Evolutionary conservation across 805 yeast genomes (phyloP).

Genomic region (Candida manassasensis): DNA sequence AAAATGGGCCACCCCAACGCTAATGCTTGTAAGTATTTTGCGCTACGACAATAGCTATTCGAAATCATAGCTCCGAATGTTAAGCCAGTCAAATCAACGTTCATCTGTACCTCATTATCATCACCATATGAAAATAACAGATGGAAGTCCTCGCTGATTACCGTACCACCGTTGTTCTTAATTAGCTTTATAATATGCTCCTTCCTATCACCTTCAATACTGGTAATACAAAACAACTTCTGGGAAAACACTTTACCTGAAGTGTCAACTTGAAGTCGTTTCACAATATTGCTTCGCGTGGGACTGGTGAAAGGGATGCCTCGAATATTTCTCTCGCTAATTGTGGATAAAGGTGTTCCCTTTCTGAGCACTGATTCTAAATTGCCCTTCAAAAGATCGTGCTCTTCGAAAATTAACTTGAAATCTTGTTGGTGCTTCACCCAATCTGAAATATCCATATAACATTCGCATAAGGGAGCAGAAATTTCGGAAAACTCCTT

Average conservation of each 20-base stretch:
- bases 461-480: conserved; percentile 28
- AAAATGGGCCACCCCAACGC: conserved; percentile 86
- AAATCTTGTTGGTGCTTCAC: conserved; percentile 31
- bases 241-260: conserved; percentile 15
- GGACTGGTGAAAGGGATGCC: conserved; percentile 2
- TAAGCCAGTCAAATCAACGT: conserved; percentile 14
- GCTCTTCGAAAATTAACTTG: conserved; percentile 16
- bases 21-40: conserved; percentile 71
- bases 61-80: conserved; percentile 67
- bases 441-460: conserved; percentile 39
- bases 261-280: not conserved
- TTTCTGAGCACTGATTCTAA: conserved; percentile 2
- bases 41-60: conserved; percentile 54
- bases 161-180: conserved; percentile 36
- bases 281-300: not conserved
- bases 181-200: conserved; percentile 33
- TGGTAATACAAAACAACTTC: conserved; percentile 33
- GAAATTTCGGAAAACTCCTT: conserved; percentile 12
- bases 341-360: conserved; percentile 3
- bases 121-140: conserved; percentile 20
- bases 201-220: conserved; percentile 30
- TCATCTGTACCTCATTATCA: conserved; percentile 7
- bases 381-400: conserved; percentile 16
- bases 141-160: conserved; percentile 33
- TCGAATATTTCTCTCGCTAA: conserved; percentile 1